Conservation (phyloP, 2,329 filamentous ascomycete species). For the Trichoderma oligosporum region DNA sequence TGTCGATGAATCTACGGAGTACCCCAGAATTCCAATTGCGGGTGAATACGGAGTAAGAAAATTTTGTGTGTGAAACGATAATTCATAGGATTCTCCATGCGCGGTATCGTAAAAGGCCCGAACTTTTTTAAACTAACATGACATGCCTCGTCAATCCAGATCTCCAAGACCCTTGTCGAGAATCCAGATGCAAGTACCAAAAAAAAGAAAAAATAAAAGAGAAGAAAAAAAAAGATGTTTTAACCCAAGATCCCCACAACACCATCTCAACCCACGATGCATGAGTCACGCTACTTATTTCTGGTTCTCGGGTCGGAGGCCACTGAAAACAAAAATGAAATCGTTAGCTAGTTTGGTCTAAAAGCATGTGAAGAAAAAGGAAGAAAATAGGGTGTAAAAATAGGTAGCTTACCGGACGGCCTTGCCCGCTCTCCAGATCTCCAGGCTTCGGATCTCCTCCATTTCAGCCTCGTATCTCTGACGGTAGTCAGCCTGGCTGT, state of each 20-base stretch:
- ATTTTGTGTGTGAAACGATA: constrained; percentile 6
- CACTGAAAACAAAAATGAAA: constrained; percentile 41
- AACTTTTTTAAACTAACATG: constrained; percentile 16
- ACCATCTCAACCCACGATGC: background rate
- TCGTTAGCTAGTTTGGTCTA: constrained; percentile 22
- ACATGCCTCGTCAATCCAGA: constrained; percentile 17
- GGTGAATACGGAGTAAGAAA: background rate
- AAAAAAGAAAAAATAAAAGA: too few species aligned
- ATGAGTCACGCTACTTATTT: constrained; percentile 37
- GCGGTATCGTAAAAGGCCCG: constrained; percentile 19
- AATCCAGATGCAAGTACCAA: constrained; percentile 17
- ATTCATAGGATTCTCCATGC: constrained; percentile 9
- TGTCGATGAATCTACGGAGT: background rate
- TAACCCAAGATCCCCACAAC: constrained; percentile 11
- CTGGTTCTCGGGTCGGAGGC: constrained; percentile 83
- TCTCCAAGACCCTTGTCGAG: constrained; percentile 16
- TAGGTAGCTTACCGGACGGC: constrained; percentile 68
- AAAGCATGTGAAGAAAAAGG: background rate
- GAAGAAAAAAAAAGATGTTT: constrained; percentile 1
- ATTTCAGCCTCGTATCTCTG: constrained; percentile 97
- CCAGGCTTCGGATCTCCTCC: constrained; percentile 94
- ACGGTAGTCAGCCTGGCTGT: constrained; percentile 92
- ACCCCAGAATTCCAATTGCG: background rate
- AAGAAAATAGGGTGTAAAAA: background rate
- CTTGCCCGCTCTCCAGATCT: constrained; percentile 99